phyloP scores from a whole-genome alignment of 2,329 filamentous ascomycete genomes.

The Aspergillus vadensis region DNA sequence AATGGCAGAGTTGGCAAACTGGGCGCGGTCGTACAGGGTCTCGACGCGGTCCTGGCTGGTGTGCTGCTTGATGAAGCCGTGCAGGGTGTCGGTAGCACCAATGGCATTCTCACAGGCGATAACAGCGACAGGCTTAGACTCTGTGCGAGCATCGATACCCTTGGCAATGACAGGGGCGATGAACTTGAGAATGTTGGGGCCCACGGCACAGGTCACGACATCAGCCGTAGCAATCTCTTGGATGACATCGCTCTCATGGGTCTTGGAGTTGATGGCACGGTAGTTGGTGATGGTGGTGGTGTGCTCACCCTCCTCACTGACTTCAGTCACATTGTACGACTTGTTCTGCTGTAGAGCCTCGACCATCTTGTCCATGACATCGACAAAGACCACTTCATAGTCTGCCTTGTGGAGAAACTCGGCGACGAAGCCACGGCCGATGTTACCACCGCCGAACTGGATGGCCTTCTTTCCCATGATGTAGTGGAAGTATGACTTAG shows the following conservation, averaged over 20 bases:
- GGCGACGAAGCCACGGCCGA: conserved; percentile 82
- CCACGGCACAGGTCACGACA: conserved; percentile 93
- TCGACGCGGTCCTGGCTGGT: conserved; percentile 68
- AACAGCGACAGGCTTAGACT: conserved; percentile 72
- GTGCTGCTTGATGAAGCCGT: conserved; percentile 77
- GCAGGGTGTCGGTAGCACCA: conserved; percentile 86
- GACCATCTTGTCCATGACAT: conserved; percentile 85
- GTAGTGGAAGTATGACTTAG: conserved; percentile 7
- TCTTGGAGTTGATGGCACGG: conserved; percentile 93
- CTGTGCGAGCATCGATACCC: conserved; percentile 76
- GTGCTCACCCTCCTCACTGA: conserved; percentile 78
- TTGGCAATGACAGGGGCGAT: conserved; percentile 95
- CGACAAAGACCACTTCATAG: conserved; percentile 94
- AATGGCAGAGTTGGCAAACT: conserved; percentile 96
- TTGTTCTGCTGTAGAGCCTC: conserved; percentile 72
- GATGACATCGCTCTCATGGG: conserved; percentile 76
- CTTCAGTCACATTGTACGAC: conserved; percentile 90
- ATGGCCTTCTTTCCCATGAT: conserved; percentile 67
- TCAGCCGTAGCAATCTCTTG: conserved; percentile 85
- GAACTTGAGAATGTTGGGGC: conserved; percentile 93
- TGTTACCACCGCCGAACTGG: conserved; percentile 85
- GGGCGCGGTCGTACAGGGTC: conserved; percentile 71
- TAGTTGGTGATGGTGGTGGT: conserved; percentile 90
- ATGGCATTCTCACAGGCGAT: conserved; percentile 99
- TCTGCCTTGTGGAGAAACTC: conserved; percentile 93